These are phyloP conservation scores for Penicillium sp. DNA, from an alignment of 2,329 filamentous ascomycete genomes.

Conservation along the genomic window DNA sequence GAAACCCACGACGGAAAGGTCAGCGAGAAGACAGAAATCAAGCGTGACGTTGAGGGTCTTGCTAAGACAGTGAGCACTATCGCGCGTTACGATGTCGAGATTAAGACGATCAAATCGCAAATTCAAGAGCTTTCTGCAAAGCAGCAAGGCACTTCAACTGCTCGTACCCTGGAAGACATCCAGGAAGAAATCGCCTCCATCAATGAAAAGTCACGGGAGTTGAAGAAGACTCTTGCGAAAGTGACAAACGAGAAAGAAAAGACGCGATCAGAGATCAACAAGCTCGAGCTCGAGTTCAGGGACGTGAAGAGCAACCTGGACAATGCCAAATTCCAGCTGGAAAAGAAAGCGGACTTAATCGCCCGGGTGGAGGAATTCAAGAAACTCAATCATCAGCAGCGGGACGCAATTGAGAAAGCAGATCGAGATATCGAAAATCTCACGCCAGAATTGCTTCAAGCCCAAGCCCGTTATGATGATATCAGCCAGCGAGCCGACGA, in stretches of 20 bases:
- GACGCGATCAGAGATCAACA: conserved; percentile 63
- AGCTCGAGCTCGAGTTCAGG: conserved; percentile 72
- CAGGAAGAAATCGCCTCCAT: conserved; percentile 69
- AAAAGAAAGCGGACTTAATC: conserved; percentile 72
- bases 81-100: conserved; percentile 67
- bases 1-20: conserved; percentile 68
- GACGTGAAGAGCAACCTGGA: conserved; percentile 72
- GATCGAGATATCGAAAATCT: conserved; percentile 74
- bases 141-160: conserved; percentile 64
- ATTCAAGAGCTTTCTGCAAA: conserved; percentile 73
- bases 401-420: conserved; percentile 64
- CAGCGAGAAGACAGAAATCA: conserved; percentile 60
- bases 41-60: conserved; percentile 72
- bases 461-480: conserved; percentile 74
- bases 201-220: conserved; percentile 63
- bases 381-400: conserved; percentile 65
- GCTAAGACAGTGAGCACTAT: conserved; percentile 75
- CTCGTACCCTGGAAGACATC: conserved; percentile 77
- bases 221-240: conserved; percentile 64
- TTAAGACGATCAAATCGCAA: conserved; percentile 67
- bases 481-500: conserved; percentile 67
- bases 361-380: conserved; percentile 72
- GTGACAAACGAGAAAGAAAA: conserved; percentile 70
- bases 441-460: conserved; percentile 71
- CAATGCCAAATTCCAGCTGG: conserved; percentile 69